Evolutionary conservation across 139 green algal genomes (phyloP).

Genomic region (Penium margaritaceum): DNA sequence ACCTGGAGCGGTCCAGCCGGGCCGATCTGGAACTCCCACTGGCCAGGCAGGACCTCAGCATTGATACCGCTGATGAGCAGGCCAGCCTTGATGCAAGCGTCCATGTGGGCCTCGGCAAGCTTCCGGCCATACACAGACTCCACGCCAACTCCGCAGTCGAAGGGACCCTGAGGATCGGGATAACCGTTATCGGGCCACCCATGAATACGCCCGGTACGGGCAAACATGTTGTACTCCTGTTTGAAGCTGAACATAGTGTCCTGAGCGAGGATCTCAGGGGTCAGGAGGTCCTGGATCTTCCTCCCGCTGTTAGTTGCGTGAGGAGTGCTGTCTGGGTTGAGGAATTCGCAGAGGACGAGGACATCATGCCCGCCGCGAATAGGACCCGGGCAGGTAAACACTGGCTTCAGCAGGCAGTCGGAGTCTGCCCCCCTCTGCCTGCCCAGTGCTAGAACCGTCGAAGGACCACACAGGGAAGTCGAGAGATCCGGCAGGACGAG

Average conservation of each 20-base stretch:
- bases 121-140: conserved; percentile 77
- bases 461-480: conserved; percentile 81
- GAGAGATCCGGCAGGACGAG: conserved; percentile 5
- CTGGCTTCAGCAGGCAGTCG: conserved; percentile 83
- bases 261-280: conserved; percentile 59
- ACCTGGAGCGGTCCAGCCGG: conserved; percentile 76
- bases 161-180: conserved; percentile 83
- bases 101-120: conserved; percentile 89
- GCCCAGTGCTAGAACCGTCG: conserved; percentile 70
- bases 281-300: conserved; percentile 64
- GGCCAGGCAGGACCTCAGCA: conserved; percentile 92
- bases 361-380: conserved; percentile 81
- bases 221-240: conserved; percentile 96
- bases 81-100: conserved; percentile 80
- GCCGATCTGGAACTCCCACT: conserved; percentile 97
- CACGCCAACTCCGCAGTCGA: conserved; percentile 91
- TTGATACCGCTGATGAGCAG: conserved; percentile 91
- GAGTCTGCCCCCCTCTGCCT: conserved; percentile 84
- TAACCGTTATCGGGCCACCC: conserved; percentile 69
- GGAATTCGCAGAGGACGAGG: conserved; percentile 78
- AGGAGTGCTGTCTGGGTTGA: conserved; percentile 59
- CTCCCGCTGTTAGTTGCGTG: conserved; percentile 79
- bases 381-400: conserved; percentile 71
- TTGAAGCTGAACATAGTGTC: conserved; percentile 82
- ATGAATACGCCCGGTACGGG: conserved; percentile 85